Conservation (phyloP, 352 stramenopile genomes). For the Peronospora destructor region DNA sequence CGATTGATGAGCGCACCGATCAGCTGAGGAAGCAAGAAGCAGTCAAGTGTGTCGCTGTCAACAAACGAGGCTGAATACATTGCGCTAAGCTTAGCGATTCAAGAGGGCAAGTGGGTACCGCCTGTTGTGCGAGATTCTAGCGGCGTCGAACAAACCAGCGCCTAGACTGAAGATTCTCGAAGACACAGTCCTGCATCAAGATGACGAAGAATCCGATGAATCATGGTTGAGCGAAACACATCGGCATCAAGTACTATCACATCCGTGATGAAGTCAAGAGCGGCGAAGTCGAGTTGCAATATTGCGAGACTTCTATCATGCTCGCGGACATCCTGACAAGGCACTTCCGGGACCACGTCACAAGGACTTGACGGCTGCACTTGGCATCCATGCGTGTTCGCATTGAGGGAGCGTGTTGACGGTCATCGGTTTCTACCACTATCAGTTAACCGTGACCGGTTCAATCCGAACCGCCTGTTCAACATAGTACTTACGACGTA, state of each 20-base stretch:
- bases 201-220: no score
- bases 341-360: not conserved
- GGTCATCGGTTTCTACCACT: no score
- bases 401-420: no score
- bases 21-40: slow-evolving; percentile 7
- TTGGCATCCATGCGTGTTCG: not conserved
- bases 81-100: slow-evolving; percentile 2
- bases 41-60: slow-evolving; percentile 8
- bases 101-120: slow-evolving; percentile 7
- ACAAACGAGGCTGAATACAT: slow-evolving; percentile 12
- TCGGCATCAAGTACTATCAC: no score
- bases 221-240: no score
- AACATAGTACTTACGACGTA: no score
- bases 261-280: no score
- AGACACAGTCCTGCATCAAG: slow-evolving; percentile 11
- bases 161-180: slow-evolving; percentile 10
- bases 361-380: not conserved
- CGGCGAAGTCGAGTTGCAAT: no score
- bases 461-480: no score
- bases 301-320: no score
- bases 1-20: not conserved
- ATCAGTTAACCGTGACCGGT: no score
- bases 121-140: slow-evolving; percentile 6
- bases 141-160: not conserved
- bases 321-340: not conserved